Percentiles rank a stretch among this genome's conserved stretches.
These are phyloP conservation scores for Arabis alpina DNA, from an alignment of 345 rosid genomes.

Conservation along the genomic window DNA sequence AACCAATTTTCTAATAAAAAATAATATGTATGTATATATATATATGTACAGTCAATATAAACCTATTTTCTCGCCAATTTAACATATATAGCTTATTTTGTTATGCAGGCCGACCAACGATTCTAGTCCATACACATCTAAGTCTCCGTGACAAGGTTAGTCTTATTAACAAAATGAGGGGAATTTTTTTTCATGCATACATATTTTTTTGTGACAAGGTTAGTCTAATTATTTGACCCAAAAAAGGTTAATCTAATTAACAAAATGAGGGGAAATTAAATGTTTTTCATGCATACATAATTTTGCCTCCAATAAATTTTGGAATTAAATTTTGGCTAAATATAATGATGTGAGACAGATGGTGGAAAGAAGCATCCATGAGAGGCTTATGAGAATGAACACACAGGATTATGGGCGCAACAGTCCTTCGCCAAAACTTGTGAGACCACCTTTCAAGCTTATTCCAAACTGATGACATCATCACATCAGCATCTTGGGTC, in stretches of 20 bases:
- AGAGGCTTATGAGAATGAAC: slow-evolving; percentile 60
- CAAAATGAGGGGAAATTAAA: background rate
- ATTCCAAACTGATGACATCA: slow-evolving; percentile 62
- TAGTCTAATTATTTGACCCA: background rate
- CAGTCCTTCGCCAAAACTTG: slow-evolving; percentile 67
- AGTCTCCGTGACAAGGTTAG: slow-evolving; percentile 9
- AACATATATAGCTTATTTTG: slow-evolving; percentile 1
- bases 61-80: background rate
- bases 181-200: background rate
- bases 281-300: background rate
- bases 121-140: slow-evolving; percentile 5
- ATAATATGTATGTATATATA: too few relatives aligned
- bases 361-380: slow-evolving; percentile 42
- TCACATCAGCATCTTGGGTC: background rate
- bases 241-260: slow-evolving; percentile 15
- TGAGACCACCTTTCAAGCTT: slow-evolving; percentile 85
- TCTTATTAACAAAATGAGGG: background rate
- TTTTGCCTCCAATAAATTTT: background rate
- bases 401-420: slow-evolving; percentile 67
- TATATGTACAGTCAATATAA: background rate
- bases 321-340: background rate
- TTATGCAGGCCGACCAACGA: slow-evolving; percentile 49
- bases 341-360: slow-evolving; percentile 7
- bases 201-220: slow-evolving; percentile 8
- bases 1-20: too few relatives aligned